Conservation (phyloP, 345 rosid genomes). For the Dovyalis caffra region DNA sequence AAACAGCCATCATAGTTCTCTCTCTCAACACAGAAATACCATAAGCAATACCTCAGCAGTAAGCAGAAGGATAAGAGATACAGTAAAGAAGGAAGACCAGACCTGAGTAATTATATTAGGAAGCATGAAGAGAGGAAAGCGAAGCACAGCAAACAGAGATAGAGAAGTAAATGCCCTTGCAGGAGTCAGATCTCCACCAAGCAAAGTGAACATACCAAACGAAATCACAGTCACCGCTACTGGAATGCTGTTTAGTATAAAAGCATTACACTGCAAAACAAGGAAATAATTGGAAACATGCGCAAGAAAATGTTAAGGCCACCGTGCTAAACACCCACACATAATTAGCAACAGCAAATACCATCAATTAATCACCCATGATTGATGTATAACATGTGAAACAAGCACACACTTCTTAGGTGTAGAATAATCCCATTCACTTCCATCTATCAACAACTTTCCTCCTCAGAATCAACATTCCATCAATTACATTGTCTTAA, state of each 20-base stretch:
- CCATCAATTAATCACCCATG: no score
- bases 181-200: constrained; percentile 98
- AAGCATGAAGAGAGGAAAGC: constrained; percentile 94
- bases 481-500: not conserved
- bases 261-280: constrained; percentile 69
- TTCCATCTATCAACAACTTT: not conserved
- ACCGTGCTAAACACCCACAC: constrained; percentile 12
- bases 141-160: constrained; percentile 93
- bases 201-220: constrained; percentile 90
- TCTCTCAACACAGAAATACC: not conserved
- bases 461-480: not conserved
- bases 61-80: not conserved
- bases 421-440: no score
- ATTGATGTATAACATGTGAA: no score
- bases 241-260: constrained; percentile 85
- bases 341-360: no score
- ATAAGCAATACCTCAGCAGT: constrained; percentile 1
- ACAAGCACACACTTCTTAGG: no score
- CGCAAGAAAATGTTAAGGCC: not conserved
- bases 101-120: constrained; percentile 97
- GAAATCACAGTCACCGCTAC: constrained; percentile 90
- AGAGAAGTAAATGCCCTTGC: constrained; percentile 96
- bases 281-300: constrained; percentile 30
- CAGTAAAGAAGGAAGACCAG: constrained; percentile 5
- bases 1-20: not conserved